A percentile compares a stretch with the other conserved stretches of the same genome.
Conservation (phyloP, 23 red algal genomes). For the Cyanidioschyzon merolae region DNA sequence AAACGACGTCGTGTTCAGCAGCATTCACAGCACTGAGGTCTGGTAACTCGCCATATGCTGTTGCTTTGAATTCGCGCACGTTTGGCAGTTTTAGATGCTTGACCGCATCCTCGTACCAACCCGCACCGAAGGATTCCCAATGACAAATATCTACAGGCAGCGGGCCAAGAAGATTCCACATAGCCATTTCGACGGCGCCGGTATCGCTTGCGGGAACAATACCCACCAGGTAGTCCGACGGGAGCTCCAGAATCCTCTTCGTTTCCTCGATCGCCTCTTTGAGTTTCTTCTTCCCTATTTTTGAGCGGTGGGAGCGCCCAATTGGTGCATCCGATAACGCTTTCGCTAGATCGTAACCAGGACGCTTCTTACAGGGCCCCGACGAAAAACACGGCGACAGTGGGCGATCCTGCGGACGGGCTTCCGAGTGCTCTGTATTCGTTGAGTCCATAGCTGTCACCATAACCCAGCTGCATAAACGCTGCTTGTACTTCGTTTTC, state of each 20-base stretch:
- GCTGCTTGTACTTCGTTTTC: too few relatives aligned
- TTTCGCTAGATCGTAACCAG: slow-evolving; percentile 41
- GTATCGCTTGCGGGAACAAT: slow-evolving; percentile 90
- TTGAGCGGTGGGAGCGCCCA: slow-evolving; percentile 66
- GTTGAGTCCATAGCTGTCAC: background rate
- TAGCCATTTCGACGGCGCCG: slow-evolving; percentile 94
- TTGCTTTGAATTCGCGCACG: slow-evolving; percentile 35
- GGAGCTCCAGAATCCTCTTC: slow-evolving; percentile 45
- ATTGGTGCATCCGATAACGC: slow-evolving; percentile 58
- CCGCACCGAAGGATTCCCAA: slow-evolving; percentile 97
- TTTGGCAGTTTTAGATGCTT: slow-evolving; percentile 58
- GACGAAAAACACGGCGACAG: slow-evolving; percentile 91
- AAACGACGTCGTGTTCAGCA: slow-evolving; percentile 70
- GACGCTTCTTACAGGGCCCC: slow-evolving; percentile 93
- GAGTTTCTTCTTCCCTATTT: slow-evolving; percentile 67
- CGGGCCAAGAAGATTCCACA: slow-evolving; percentile 82
- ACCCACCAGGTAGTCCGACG: slow-evolving; percentile 53
- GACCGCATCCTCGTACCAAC: slow-evolving; percentile 65
- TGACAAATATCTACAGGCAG: slow-evolving; percentile 69
- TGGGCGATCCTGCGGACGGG: slow-evolving; percentile 44
- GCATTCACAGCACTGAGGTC: slow-evolving; percentile 38
- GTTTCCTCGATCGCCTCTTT: slow-evolving; percentile 45
- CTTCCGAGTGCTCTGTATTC: background rate
- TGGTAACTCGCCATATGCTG: slow-evolving; percentile 71
- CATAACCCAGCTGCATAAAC: too few relatives aligned